These are phyloP conservation scores for Desmodesmus armatus DNA, from an alignment of 139 green algal species.

Conservation along the genomic window DNA sequence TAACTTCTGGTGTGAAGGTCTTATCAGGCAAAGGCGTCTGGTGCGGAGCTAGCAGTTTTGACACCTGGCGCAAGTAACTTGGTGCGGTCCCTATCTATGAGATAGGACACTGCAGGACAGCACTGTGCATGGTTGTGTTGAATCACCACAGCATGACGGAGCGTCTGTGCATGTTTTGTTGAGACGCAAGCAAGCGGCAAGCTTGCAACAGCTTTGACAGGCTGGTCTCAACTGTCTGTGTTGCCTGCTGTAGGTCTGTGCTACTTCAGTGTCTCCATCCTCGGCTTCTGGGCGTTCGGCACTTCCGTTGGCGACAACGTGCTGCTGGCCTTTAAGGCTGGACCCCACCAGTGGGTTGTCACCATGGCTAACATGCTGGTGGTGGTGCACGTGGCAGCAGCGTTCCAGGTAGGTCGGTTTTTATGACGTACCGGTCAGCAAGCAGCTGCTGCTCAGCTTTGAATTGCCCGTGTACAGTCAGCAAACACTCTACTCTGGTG, in stretches of 20 bases:
- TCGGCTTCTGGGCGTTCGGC: constrained; percentile 52
- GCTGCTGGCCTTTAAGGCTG: constrained; percentile 38
- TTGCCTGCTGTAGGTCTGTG: constrained; percentile 36
- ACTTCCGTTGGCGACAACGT: constrained; percentile 44
- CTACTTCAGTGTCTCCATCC: constrained; percentile 41
- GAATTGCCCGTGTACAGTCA: no score
- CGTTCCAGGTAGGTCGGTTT: constrained; percentile 42
- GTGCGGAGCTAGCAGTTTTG: background rate
- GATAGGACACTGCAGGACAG: background rate
- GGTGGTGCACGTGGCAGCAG: constrained; percentile 52
- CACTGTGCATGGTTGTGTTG: background rate
- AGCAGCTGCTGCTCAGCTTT: no score
- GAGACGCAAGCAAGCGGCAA: background rate
- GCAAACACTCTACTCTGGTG: no score
- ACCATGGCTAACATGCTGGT: constrained; percentile 41
- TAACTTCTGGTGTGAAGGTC: background rate
- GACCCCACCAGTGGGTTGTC: constrained; percentile 2
- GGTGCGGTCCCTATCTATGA: background rate
- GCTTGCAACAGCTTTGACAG: background rate
- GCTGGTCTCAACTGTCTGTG: background rate
- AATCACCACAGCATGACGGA: background rate
- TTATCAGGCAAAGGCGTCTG: background rate
- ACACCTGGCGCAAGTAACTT: background rate
- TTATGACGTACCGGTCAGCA: no score
- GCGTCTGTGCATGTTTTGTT: background rate